Evolutionary conservation across 2,329 filamentous ascomycete genomes (phyloP), one percentile per base, ranked within the genome.

Genomic region (Dichotomopilus funicola): DNA sequence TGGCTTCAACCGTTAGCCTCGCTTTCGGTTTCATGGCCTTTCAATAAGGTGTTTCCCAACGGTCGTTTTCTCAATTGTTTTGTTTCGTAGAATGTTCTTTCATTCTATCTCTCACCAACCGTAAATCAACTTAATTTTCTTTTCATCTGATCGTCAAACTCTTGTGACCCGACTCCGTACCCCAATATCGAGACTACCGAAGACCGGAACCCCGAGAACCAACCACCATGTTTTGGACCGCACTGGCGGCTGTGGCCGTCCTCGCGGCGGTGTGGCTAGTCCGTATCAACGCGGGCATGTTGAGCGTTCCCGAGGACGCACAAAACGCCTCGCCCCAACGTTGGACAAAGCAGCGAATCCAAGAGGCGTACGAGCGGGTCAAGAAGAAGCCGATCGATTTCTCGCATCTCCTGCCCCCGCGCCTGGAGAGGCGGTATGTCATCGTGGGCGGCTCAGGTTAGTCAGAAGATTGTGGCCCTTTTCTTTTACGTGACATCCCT

Each of bases 401-500:
- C 56, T 62, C 59, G 6, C 65, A 68, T 35, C 66, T 69, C 40
- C 59, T 76, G 13, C 75, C 75, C 4, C 71, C 69, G 1, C 70
- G 66, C 54, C 61, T 72, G 48, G 67, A 72, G 10, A 70, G 75
- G 44, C 69, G 73, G 34, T 78, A 77, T 59, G 61, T 78, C 37
- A 67, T 77, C 4, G 73, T 75, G 4, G 75, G 75, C 11, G 75
- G 75, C 10, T 76, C 73, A n/a, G 75, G 74, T 74, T 52, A 64
- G 71, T 67, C 19, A 45, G 33, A 35, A 27, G 19, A 27, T 27
- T 27, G 19, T 27, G 19, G 19, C 19, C 19, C 19, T 27, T 27
- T 27, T 27, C 19, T 27, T 27, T 27, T 27, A 27, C 19, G 19
- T 27, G 19, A 27, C 19, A 27, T 27, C 19, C 19, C 19, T 27